Percentiles rank a stretch among this genome's conserved stretches.
phyloP scores from a whole-genome alignment of 2,329 filamentous ascomycete species.

The Cytospora chrysosperma region DNA sequence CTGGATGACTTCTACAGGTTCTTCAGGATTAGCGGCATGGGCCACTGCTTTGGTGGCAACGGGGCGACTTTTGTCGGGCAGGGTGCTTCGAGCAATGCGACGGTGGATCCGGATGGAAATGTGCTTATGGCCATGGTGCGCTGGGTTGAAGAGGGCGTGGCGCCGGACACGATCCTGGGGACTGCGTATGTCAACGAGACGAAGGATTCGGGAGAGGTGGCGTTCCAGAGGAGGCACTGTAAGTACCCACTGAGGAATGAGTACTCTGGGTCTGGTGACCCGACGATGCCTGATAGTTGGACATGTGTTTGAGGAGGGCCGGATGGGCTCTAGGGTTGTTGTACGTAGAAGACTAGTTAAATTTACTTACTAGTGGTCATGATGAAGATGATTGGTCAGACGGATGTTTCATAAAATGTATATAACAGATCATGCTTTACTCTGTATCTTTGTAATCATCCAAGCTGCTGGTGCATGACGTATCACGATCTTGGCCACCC shows the following conservation, averaged over 20 bases:
- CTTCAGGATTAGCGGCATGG: conserved; percentile 53
- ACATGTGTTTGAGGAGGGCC: conserved; percentile 26
- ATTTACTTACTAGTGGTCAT: too few species aligned
- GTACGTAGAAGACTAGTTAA: too few species aligned
- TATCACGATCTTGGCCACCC: too few species aligned
- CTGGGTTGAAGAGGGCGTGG: conserved; percentile 45
- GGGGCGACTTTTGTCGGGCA: conserved; percentile 39
- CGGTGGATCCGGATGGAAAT: conserved; percentile 39
- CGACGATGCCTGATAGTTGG: conserved; percentile 32
- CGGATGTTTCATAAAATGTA: too few species aligned
- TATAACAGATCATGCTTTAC: too few species aligned
- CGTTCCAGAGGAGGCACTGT: conserved; percentile 36
- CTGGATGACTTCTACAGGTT: conserved; percentile 48
- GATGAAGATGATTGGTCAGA: too few species aligned
- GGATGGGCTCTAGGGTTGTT: neutral
- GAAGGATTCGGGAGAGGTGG: conserved; percentile 28
- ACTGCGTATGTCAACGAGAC: conserved; percentile 35
- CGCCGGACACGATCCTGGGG: conserved; percentile 40
- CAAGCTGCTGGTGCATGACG: too few species aligned
- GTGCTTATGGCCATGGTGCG: conserved; percentile 44
- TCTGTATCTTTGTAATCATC: too few species aligned
- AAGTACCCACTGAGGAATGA: conserved; percentile 36
- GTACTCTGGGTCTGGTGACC: conserved; percentile 33
- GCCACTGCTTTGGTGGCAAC: conserved; percentile 48
- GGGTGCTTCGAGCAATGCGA: conserved; percentile 28